Evolutionary conservation across 768 basidiomycete genomes (phyloP).

Genomic region (Leucocoprinus leucothites): DNA sequence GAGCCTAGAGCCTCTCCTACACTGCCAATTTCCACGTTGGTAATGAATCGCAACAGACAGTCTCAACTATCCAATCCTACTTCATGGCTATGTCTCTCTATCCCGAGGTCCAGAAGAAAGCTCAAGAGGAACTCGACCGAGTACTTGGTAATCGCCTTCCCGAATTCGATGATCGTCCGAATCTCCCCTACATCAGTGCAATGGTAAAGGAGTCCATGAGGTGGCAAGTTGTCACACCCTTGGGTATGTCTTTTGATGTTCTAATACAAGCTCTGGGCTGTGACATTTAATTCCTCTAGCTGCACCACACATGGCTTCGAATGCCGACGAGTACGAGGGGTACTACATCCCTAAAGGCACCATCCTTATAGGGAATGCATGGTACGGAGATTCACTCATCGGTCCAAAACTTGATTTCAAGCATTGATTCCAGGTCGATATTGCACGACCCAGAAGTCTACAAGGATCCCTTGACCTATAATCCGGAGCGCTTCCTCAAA

Average conservation of each 20-base stretch:
- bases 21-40: not conserved
- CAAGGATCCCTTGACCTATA: conserved; percentile 35
- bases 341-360: conserved; percentile 16
- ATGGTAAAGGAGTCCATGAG: conserved; percentile 23
- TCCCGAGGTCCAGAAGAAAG: conserved; percentile 20
- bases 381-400: conserved; percentile 8
- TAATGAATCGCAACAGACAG: not conserved
- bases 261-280: too few relatives aligned
- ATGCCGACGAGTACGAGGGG: conserved; percentile 14
- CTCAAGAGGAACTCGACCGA: conserved; percentile 35
- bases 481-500: conserved; percentile 38
- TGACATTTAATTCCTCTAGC: not conserved
- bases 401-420: too few relatives aligned
- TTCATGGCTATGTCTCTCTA: conserved; percentile 18
- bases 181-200: conserved; percentile 22
- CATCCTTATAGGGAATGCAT: conserved; percentile 13
- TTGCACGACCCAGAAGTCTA: conserved; percentile 37
- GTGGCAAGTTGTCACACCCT: conserved; percentile 19
- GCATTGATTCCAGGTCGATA: not conserved
- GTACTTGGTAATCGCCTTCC: conserved; percentile 30
- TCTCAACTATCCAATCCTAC: conserved; percentile 15
- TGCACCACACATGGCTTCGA: not conserved
- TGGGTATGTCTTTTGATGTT: conserved; percentile 14
- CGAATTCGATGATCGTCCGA: conserved; percentile 17
- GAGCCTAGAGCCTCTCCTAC: not conserved